Conservation (phyloP, 768 basidiomycete genomes). For the Leccinum subgranulosum region DNA sequence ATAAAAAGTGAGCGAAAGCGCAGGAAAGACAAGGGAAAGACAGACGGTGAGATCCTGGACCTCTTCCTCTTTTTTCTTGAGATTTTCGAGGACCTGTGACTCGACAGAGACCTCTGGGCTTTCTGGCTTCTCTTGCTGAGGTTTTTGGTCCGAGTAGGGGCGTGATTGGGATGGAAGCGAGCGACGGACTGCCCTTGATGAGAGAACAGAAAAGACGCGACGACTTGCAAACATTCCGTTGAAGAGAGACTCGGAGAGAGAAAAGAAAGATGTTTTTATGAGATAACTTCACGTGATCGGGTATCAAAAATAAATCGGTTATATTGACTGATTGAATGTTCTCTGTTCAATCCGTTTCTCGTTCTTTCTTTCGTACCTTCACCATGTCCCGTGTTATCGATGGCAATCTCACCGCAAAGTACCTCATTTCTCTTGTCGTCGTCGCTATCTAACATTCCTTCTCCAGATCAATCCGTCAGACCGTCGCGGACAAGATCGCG, state of each 20-base stretch:
- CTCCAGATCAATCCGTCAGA: slow-evolving; percentile 72
- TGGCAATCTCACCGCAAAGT: slow-evolving; percentile 85
- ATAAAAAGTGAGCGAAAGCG: slow-evolving; percentile 8
- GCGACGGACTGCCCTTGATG: slow-evolving; percentile 46
- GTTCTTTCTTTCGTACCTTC: slow-evolving; percentile 23
- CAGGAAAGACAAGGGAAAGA: slow-evolving; percentile 6
- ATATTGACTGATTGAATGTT: background rate
- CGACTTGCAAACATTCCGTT: slow-evolving; percentile 49
- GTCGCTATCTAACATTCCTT: slow-evolving; percentile 8
- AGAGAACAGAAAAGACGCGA: slow-evolving; percentile 53
- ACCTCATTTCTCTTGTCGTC: slow-evolving; percentile 19
- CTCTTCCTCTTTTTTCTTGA: slow-evolving; percentile 80
- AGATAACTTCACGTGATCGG: slow-evolving; percentile 23
- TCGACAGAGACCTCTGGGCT: slow-evolving; percentile 31
- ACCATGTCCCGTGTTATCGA: slow-evolving; percentile 65
- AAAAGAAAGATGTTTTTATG: background rate
- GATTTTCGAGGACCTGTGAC: slow-evolving; percentile 43
- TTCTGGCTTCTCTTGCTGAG: slow-evolving; percentile 17
- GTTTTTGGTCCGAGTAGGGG: slow-evolving; percentile 59
- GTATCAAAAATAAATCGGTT: background rate
- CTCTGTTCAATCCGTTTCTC: background rate
- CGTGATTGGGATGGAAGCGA: slow-evolving; percentile 35
- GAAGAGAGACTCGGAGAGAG: slow-evolving; percentile 21
- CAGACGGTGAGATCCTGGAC: slow-evolving; percentile 82
- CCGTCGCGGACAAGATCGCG: slow-evolving; percentile 68